phyloP scores from a whole-genome alignment of 2,329 filamentous ascomycete species.

The Aspergillus transmontanensis region DNA sequence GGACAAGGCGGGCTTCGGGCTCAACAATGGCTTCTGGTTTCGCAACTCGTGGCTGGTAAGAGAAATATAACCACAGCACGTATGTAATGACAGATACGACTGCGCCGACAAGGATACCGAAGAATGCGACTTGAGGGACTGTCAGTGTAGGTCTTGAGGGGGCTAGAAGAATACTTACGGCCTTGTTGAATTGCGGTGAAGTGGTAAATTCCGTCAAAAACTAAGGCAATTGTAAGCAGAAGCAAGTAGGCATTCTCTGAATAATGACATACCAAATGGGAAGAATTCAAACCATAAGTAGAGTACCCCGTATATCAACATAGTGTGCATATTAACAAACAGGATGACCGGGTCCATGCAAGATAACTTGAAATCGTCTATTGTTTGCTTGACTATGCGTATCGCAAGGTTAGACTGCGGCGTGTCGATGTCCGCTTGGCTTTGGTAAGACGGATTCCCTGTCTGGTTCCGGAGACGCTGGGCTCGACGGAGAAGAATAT shows the following conservation, averaged over 20 bases:
- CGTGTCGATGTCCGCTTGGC: conserved; percentile 6
- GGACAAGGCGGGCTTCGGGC: conserved; percentile 18
- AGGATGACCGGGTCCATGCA: conserved; percentile 16
- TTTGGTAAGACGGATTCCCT: conserved; percentile 11
- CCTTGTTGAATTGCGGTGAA: conserved; percentile 14
- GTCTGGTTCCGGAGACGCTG: conserved; percentile 11
- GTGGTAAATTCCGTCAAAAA: conserved; percentile 17
- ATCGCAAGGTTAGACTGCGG: background rate
- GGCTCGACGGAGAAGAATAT: conserved; percentile 19
- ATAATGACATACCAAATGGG: conserved; percentile 16
- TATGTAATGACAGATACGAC: conserved; percentile 10
- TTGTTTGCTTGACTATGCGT: conserved; percentile 23
- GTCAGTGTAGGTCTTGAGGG: background rate
- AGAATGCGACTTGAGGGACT: conserved; percentile 10
- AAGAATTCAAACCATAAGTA: conserved; percentile 26
- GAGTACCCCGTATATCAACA: conserved; percentile 21
- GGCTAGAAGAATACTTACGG: background rate
- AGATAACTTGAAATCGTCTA: conserved; percentile 4
- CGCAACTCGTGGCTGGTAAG: conserved; percentile 12
- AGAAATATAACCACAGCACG: conserved; percentile 16
- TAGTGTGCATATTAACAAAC: conserved; percentile 18
- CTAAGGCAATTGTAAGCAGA: background rate
- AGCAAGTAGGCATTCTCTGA: background rate
- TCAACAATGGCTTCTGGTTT: conserved; percentile 3
- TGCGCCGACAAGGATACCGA: conserved; percentile 17